Base-by-base conservation (phyloP, 2,329 filamentous ascomycete genomes). In the Sclerotinia subarctica region DNA sequence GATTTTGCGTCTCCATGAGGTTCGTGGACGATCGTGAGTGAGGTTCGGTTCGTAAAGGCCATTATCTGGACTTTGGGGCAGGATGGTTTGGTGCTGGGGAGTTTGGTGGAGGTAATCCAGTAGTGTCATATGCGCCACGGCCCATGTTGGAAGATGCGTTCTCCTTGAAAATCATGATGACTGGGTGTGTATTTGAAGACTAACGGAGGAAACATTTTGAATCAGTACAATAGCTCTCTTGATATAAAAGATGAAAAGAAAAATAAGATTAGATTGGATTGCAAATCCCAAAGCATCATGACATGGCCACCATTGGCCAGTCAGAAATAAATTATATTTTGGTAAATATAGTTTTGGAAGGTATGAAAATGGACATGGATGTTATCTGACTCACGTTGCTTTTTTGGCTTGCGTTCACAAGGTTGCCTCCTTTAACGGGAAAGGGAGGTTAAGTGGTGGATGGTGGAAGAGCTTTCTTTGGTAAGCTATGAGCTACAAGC, bases 111-210 rank as follows among this genome's bases (percentile, higher is more conserved):
- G 68, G 79, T 78, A 32, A 83, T 78, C 82, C 82, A 32, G 82
- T 84, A 71, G 81, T 83, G 72, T 85, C 83, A 74, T 85, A 85
- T 71, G 82, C 82, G 69, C 83, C 82, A 68, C 83, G 79, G 70
- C 81, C 83, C 81, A 83, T 83, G 76, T 84, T 82, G 77, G 72
- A 75, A 21, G 74, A 72, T 68, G 69, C 70, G 49, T 72, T 69
- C 67, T 75, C 73, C 73, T 66, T 70, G 63, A 73, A 74, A 67
- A 75, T 74, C 74, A 76, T 74, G 47, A 66, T 74, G 67, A 51
- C 8, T 32, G 38, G n/a, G 47, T 5, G 11, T 62, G 44, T 63
- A 49, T 42, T 54, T 15, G 57, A 42, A 32, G 47, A 29, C 57
- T 63, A 53, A 26, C 21, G 44, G 44, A 21, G 24, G n/a, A 67